Conservation (phyloP, 768 basidiomycete species). For the Candolleomyces eurysporus region DNA sequence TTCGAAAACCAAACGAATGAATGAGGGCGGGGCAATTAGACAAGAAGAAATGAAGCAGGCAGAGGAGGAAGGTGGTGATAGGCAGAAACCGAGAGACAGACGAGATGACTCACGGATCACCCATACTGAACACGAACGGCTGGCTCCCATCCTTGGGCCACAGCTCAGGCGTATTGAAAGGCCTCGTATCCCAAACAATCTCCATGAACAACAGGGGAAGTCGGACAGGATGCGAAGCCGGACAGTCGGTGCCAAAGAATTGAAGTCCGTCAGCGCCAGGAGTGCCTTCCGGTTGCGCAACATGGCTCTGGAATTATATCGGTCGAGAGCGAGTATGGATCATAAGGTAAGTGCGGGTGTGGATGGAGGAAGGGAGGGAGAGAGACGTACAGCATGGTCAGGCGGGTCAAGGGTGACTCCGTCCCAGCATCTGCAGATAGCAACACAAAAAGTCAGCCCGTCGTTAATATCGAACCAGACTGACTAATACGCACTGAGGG, state of each 20-base stretch:
- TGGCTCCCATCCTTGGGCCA: slow-evolving; percentile 8
- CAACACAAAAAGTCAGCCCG: not conserved
- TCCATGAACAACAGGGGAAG: slow-evolving; percentile 12
- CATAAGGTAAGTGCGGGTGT: not conserved
- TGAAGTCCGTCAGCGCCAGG: slow-evolving; percentile 1
- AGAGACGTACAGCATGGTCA: not conserved
- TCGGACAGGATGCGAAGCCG: slow-evolving; percentile 8
- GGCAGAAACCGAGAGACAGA: too few species aligned
- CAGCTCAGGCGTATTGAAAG: slow-evolving; percentile 6
- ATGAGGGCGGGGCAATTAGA: not conserved
- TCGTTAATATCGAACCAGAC: not conserved
- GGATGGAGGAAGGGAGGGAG: not conserved
- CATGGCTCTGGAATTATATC: slow-evolving; percentile 1
- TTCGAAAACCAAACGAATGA: not conserved
- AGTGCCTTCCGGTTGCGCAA: slow-evolving; percentile 1
- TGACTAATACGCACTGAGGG: not conserved
- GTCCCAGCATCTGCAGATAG: slow-evolving; percentile 1
- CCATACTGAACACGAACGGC: slow-evolving; percentile 14
- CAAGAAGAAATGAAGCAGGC: too few species aligned
- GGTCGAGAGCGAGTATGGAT: not conserved
- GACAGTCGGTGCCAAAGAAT: slow-evolving; percentile 7
- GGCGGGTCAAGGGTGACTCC: slow-evolving; percentile 3
- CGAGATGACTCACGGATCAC: slow-evolving; percentile 15
- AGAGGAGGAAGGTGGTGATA: too few species aligned
- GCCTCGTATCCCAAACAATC: slow-evolving; percentile 11